Percentiles rank a stretch among this genome's conserved stretches.
Conservation (phyloP, 495 filamentous ascomycete genomes). For the Parmelia sp. region DNA sequence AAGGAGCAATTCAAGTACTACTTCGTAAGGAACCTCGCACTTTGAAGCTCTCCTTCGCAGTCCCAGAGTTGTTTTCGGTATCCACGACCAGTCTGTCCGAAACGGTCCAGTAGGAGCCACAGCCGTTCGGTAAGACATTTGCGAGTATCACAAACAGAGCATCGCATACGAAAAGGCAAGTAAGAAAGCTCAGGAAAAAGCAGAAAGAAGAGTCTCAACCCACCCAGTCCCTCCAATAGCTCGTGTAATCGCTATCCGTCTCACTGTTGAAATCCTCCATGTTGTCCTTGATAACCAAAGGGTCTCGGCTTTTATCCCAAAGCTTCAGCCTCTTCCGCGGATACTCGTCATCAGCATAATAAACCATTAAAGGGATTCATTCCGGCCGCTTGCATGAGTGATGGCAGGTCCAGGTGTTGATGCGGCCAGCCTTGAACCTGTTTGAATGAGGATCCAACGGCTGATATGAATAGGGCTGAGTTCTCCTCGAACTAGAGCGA, state of each 20-base stretch:
- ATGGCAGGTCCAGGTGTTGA: neutral
- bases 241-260: slow-evolving; percentile 97
- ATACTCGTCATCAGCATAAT: no score
- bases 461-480: no score
- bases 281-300: neutral
- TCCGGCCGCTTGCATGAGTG: neutral
- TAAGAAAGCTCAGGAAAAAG: neutral
- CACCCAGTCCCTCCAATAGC: slow-evolving; percentile 99
- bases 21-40: neutral
- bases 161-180: neutral
- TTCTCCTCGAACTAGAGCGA: no score
- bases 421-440: neutral
- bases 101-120: neutral
- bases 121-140: neutral
- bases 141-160: neutral
- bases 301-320: neutral
- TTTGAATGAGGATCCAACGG: no score
- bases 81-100: neutral
- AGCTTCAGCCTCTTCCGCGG: neutral
- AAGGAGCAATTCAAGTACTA: neutral
- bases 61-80: neutral
- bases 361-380: neutral
- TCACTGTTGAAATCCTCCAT: slow-evolving; percentile 98
- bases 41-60: neutral
- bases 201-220: slow-evolving; percentile 33